Base-by-base conservation (phyloP, 1,284 basidiomycete genomes). In the Pseudozyma sp. region DNA sequence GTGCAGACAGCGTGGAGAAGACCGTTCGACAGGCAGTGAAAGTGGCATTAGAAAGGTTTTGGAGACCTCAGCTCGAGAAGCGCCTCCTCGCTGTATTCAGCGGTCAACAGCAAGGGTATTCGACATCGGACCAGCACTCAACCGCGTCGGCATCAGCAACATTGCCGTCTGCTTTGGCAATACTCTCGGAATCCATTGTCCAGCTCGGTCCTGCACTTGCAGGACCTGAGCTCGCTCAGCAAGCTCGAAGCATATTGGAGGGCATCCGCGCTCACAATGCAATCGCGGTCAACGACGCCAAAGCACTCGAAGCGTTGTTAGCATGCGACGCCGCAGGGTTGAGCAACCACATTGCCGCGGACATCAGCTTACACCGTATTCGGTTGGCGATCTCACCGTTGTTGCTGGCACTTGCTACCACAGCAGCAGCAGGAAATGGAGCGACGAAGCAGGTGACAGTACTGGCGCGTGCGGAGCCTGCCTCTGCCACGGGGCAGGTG, bases 151-250 rank as follows among this genome's bases (percentile, higher is more conserved):
- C 55, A 9, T 73, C 70, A 34, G 16, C 44, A 3, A 36, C 44
- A 19, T 43, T 62, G 52, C 48, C 69, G n/a, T 42, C 48, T 14
- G 56, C 60, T 7, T 43, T 73, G 39, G 47, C 51, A 21, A 53
- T 47, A n/a, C 38, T 73, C 11, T 58, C 70, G 18, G 61, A 65
- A 21, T 69, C 65, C 8, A 59, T 73, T 13, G 55, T 69, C 13
- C 56, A 65, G 42, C 51, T 73, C 13, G 70, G 70, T 12, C 60
- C 70, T 14, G 60, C 61, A 5, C 65, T 68, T 6, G 53, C 54
- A 1, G 65, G 70, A 13, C 42, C 35, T 9, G 70, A 68, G 54
- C 57, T 73, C 5, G 60, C 70, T 6, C 34, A 36, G 12, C 56
- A 52, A 14, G 61, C 65, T 12, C 65, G 59, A 34, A 36, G 19